Percentiles rank a stretch among this genome's conserved stretches.
Conservation (phyloP, 208 protist species). For the Wallacemonas sp. region DNA sequence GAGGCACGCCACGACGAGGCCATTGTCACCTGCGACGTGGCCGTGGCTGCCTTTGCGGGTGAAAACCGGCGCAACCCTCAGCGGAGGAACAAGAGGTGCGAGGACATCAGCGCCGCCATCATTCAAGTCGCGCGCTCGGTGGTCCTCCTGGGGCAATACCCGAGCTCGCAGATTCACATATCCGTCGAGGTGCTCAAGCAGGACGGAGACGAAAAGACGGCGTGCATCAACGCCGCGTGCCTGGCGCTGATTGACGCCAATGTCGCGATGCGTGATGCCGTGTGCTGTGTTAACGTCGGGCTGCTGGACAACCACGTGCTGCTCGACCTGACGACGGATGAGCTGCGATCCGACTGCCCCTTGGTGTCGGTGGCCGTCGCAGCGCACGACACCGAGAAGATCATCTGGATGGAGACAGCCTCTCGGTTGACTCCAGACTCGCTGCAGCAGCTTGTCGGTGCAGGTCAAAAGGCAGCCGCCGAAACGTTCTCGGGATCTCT, state of each 20-base stretch:
- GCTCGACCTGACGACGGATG: slow-evolving; percentile 75
- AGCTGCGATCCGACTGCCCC: slow-evolving; percentile 77
- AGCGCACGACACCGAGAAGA: slow-evolving; percentile 59
- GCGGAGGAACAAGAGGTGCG: slow-evolving; percentile 52
- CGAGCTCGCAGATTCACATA: slow-evolving; percentile 88
- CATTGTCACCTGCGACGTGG: slow-evolving; percentile 80
- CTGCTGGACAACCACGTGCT: slow-evolving; percentile 68
- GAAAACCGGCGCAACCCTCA: slow-evolving; percentile 65
- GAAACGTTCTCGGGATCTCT: slow-evolving; percentile 46
- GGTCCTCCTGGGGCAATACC: slow-evolving; percentile 81
- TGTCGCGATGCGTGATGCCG: slow-evolving; percentile 81
- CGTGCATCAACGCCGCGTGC: slow-evolving; percentile 88
- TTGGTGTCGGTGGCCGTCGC: slow-evolving; percentile 64
- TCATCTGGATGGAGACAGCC: slow-evolving; percentile 82
- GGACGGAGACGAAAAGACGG: slow-evolving; percentile 82
- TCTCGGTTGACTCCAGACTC: slow-evolving; percentile 62
- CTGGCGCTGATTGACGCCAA: slow-evolving; percentile 85
- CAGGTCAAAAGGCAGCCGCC: slow-evolving; percentile 47
- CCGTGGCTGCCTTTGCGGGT: slow-evolving; percentile 78
- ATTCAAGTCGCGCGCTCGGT: slow-evolving; percentile 75
- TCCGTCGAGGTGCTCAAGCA: slow-evolving; percentile 77
- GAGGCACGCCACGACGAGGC: slow-evolving; percentile 67
- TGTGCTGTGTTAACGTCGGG: slow-evolving; percentile 69
- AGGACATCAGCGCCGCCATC: slow-evolving; percentile 78
- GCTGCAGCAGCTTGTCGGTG: slow-evolving; percentile 49